These are phyloP conservation scores for Nidula microcarpa DNA, from an alignment of 768 basidiomycete species.

Conservation along the genomic window DNA sequence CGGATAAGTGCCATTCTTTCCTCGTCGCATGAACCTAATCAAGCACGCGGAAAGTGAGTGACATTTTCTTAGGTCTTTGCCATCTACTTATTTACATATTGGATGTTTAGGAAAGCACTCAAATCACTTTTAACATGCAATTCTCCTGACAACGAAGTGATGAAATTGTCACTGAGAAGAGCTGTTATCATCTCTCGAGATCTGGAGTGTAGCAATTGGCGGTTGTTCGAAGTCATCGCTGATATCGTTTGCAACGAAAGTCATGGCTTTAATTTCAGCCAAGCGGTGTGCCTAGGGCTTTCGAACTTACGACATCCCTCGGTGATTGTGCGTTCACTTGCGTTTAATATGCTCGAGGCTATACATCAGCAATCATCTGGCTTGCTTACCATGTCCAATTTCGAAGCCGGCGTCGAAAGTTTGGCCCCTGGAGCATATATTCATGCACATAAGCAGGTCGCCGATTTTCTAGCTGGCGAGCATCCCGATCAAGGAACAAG, in stretches of 20 bases:
- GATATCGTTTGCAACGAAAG: constrained; percentile 60
- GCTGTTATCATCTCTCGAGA: constrained; percentile 61
- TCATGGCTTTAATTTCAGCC: constrained; percentile 69
- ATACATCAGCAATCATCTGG: constrained; percentile 70
- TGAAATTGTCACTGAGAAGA: constrained; percentile 64
- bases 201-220: constrained; percentile 50
- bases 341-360: constrained; percentile 74
- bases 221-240: constrained; percentile 77
- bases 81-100: constrained; percentile 4
- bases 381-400: constrained; percentile 62
- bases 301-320: constrained; percentile 81
- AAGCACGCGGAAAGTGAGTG: constrained; percentile 64
- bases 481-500: constrained; percentile 61
- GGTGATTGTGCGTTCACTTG: constrained; percentile 59
- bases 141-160: constrained; percentile 49
- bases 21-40: constrained; percentile 47
- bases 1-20: constrained; percentile 68
- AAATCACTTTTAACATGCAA: constrained; percentile 61
- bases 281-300: constrained; percentile 72
- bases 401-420: constrained; percentile 73
- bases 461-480: constrained; percentile 76
- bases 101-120: constrained; percentile 63
- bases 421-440: constrained; percentile 73
- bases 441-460: constrained; percentile 74
- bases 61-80: not conserved